Evolutionary conservation across 129 eudicot genomes (phyloP).

Genomic region (Ambrosia artemisiifolia): DNA sequence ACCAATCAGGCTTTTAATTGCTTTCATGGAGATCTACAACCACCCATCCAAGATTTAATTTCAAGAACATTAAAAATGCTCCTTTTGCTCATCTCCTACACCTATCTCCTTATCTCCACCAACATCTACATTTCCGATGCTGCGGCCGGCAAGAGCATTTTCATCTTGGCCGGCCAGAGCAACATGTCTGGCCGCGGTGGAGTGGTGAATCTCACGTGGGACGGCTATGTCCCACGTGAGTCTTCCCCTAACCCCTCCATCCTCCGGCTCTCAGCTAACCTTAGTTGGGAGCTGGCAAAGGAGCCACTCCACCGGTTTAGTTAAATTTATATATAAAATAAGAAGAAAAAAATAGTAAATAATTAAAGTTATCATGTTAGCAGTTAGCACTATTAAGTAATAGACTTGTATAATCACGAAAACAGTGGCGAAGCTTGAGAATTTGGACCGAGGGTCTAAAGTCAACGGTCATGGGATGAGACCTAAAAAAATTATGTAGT

Average conservation of each 20-base stretch:
- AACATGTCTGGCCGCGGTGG: conserved; percentile 96
- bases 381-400: no score
- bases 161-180: conserved; percentile 85
- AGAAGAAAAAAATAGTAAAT: no score
- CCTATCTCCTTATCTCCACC: conserved; percentile 29
- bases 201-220: conserved; percentile 59
- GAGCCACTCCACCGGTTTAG: conserved; percentile 92
- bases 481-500: no score
- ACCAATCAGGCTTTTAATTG: not conserved
- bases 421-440: no score
- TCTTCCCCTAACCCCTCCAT: conserved; percentile 36
- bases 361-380: no score
- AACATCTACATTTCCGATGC: not conserved
- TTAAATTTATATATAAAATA: no score
- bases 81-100: conserved; percentile 28
- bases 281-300: conserved; percentile 53
- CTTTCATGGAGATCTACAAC: not conserved
- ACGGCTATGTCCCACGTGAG: conserved; percentile 53
- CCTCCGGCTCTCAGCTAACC: conserved; percentile 49
- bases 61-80: conserved; percentile 19
- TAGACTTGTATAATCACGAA: no score
- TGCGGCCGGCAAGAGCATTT: conserved; percentile 33
- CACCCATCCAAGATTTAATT: not conserved
- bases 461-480: no score
- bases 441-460: no score